Percentiles rank a stretch among this genome's conserved stretches.
Conservation (phyloP, 2,329 filamentous ascomycete species). For the Phialophora tarda region DNA sequence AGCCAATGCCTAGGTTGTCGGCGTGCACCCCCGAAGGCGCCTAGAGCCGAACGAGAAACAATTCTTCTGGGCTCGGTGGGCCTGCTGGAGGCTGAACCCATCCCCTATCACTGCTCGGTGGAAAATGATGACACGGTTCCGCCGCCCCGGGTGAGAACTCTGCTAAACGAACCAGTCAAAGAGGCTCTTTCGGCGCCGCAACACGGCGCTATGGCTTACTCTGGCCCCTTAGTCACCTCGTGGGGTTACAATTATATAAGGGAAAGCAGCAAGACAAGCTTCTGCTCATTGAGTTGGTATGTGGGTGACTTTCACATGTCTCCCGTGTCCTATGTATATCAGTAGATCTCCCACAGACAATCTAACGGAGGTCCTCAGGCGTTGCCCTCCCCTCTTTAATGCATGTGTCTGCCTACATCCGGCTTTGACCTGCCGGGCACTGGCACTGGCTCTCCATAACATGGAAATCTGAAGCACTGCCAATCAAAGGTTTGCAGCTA, state of each 20-base stretch:
- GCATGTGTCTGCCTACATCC: neutral
- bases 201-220: neutral
- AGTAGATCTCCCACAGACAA: neutral
- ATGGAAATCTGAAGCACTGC: neutral
- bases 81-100: neutral
- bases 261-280: neutral
- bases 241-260: neutral
- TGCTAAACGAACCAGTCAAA: constrained; percentile 1
- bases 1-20: constrained; percentile 6
- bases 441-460: neutral
- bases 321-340: neutral
- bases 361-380: neutral
- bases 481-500: neutral
- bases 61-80: neutral
- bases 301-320: neutral
- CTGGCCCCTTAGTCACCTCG: neutral
- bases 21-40: constrained; percentile 2
- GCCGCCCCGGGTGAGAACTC: constrained; percentile 2
- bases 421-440: neutral
- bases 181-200: no score
- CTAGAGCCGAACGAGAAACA: neutral
- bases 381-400: neutral
- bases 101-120: neutral
- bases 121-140: constrained; percentile 9
- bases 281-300: neutral